phyloP scores from a whole-genome alignment of 805 yeast species.

The Spathaspora sp. region DNA sequence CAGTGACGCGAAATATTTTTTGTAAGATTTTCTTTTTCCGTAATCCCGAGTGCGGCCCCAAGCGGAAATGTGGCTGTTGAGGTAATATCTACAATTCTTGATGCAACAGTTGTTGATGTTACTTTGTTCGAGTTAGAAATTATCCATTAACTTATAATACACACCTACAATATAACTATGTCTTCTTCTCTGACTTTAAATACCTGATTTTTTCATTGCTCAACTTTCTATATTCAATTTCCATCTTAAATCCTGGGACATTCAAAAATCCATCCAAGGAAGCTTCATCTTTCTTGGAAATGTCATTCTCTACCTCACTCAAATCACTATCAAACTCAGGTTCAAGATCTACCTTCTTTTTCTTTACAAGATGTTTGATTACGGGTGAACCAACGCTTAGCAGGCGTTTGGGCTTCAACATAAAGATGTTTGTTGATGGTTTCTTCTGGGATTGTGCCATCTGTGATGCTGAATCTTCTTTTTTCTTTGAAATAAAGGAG shows the following conservation, averaged over 20 bases:
- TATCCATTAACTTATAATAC: not conserved
- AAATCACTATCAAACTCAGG: slow-evolving; percentile 18
- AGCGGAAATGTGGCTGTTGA: not conserved
- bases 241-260: slow-evolving; percentile 2
- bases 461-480: not conserved
- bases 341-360: not conserved
- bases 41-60: not conserved
- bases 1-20: not conserved
- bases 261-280: slow-evolving; percentile 9
- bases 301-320: slow-evolving; percentile 19
- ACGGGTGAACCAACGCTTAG: not conserved
- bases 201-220: slow-evolving; percentile 2
- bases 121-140: not conserved
- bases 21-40: not conserved
- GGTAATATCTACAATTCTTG: too few species aligned
- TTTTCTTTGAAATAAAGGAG: not conserved
- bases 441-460: not conserved
- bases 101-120: too few species aligned
- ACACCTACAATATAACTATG: not conserved
- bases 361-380: not conserved
- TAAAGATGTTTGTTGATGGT: not conserved
- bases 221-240: slow-evolving; percentile 5
- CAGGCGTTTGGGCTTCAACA: not conserved
- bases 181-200: not conserved
- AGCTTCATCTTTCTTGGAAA: slow-evolving; percentile 7